phyloP scores from a whole-genome alignment of 306 rosid genomes.

The Luffa aegyptiaca region DNA sequence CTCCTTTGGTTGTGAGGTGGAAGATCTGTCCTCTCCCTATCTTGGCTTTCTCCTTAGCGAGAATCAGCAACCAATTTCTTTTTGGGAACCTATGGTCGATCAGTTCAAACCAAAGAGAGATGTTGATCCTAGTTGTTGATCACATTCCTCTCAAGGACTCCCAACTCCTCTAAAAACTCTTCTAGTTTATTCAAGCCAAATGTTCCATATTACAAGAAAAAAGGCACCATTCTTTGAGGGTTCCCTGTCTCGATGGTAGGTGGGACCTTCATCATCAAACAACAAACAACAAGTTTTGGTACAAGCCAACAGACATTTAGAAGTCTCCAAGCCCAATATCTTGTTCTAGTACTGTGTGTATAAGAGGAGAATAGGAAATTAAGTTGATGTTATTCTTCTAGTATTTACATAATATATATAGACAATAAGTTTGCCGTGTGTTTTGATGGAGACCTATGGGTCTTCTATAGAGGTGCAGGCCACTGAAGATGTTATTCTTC shows the following conservation, averaged over 20 bases:
- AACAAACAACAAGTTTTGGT: background rate
- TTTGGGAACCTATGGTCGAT: background rate
- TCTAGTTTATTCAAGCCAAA: no score
- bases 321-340: background rate
- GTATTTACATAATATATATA: background rate
- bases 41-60: background rate
- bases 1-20: background rate
- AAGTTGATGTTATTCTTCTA: background rate
- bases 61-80: background rate
- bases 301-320: background rate
- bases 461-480: background rate
- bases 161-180: no score
- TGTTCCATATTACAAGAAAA: no score
- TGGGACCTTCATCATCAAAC: background rate
- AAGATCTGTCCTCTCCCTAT: background rate
- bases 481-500: background rate
- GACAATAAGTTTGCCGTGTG: background rate
- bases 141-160: no score
- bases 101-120: background rate
- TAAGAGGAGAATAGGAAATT: background rate
- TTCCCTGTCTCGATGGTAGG: background rate
- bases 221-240: no score
- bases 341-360: background rate
- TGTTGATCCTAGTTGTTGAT: no score
- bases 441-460: background rate